Percentiles rank a stretch among this genome's conserved stretches.
phyloP scores from a whole-genome alignment of 495 filamentous ascomycete genomes.

The Hypomontagnella monticulosa region DNA sequence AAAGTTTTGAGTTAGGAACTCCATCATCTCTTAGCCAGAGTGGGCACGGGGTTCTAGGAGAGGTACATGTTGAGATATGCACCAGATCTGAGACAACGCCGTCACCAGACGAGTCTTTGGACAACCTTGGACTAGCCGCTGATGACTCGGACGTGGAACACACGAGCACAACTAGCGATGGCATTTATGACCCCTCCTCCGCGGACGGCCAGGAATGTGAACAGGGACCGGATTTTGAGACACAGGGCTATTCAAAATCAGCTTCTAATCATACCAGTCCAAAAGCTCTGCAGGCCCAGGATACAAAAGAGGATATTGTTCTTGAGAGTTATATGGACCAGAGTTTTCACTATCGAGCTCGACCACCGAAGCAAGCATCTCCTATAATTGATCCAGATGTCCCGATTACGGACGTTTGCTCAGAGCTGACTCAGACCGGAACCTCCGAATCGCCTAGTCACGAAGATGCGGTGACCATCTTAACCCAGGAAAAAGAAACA shows the following conservation, averaged over 20 bases:
- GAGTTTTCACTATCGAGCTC: conserved; percentile 46
- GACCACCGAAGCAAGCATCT: conserved; percentile 19
- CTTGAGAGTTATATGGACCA: conserved; percentile 37
- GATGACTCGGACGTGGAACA: background rate
- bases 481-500: background rate
- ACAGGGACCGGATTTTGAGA: background rate
- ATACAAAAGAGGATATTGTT: conserved; percentile 1
- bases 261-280: background rate
- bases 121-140: background rate
- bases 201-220: background rate
- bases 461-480: background rate
- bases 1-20: conserved; percentile 41
- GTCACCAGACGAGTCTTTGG: background rate
- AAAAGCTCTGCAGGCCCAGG: conserved; percentile 3
- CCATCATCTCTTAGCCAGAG: conserved; percentile 37
- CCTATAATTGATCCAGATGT: conserved; percentile 1
- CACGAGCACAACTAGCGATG: background rate
- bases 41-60: background rate
- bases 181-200: background rate
- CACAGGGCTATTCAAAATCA: background rate
- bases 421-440: conserved; percentile 19
- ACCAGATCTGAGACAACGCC: background rate
- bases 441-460: conserved; percentile 12
- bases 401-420: background rate
- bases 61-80: background rate